These are phyloP conservation scores for Phytophthora meadii DNA, from an alignment of 352 stramenopile species.

Conservation along the genomic window DNA sequence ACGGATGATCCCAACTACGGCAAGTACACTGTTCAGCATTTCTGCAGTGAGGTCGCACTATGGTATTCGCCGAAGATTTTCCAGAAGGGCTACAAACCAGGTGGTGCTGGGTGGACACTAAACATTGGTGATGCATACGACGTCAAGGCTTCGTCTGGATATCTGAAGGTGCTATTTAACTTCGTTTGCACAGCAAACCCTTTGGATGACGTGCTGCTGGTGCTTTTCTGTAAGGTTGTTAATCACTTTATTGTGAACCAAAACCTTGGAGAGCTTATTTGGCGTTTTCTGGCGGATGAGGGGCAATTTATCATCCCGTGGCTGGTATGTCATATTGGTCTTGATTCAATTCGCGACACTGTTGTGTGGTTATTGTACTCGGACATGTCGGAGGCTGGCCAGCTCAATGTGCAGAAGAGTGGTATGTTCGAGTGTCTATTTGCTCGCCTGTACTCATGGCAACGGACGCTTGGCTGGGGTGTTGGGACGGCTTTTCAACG, in stretches of 20 bases:
- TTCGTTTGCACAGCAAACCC: conserved; percentile 74
- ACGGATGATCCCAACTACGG: conserved; percentile 75
- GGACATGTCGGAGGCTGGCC: conserved; percentile 74
- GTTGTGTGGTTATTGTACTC: conserved; percentile 88
- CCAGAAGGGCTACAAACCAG: conserved; percentile 55
- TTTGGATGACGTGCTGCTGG: conserved; percentile 79
- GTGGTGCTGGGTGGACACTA: conserved; percentile 44
- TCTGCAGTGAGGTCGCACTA: conserved; percentile 82
- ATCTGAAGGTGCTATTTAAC: conserved; percentile 87
- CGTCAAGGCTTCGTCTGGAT: conserved; percentile 53
- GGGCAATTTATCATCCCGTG: conserved; percentile 76
- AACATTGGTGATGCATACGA: conserved; percentile 58
- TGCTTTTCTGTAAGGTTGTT: conserved; percentile 89
- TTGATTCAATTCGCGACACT: conserved; percentile 87
- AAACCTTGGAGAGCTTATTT: conserved; percentile 70
- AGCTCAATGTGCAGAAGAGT: conserved; percentile 71
- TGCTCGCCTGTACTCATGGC: conserved; percentile 80
- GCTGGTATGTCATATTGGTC: conserved; percentile 81
- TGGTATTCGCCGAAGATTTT: conserved; percentile 85
- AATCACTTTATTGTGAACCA: conserved; percentile 84
- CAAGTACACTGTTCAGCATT: conserved; percentile 84
- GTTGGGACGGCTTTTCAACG: conserved; percentile 85
- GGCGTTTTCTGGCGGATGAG: conserved; percentile 73
- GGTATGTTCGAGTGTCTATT: conserved; percentile 82
- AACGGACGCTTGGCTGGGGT: conserved; percentile 84